phyloP scores from a whole-genome alignment of 257 asterid species.

The Mentha longifolia region DNA sequence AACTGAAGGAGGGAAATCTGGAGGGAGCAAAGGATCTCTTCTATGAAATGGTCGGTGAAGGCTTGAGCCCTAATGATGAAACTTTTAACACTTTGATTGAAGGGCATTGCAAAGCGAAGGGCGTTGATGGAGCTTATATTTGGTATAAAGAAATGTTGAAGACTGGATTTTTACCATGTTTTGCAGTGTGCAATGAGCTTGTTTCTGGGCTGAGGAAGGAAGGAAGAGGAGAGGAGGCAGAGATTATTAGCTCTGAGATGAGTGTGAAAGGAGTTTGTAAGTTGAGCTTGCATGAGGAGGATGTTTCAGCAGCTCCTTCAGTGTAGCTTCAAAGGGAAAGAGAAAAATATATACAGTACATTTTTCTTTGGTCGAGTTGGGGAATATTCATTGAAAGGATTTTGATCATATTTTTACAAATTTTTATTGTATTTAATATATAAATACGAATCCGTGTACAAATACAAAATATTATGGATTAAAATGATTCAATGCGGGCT shows the following conservation, averaged over 20 bases:
- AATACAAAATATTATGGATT: no score
- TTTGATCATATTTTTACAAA: neutral
- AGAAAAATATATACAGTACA: neutral
- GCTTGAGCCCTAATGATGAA: conserved; percentile 54
- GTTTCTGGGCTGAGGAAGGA: conserved; percentile 61
- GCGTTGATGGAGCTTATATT: conserved; percentile 53
- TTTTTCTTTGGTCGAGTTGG: neutral
- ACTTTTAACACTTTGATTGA: conserved; percentile 58
- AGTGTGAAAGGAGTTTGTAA: conserved; percentile 59
- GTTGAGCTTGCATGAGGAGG: conserved; percentile 39
- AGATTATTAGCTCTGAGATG: conserved; percentile 63
- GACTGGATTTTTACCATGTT: conserved; percentile 50
- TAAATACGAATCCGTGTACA: no score
- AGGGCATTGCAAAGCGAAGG: conserved; percentile 67
- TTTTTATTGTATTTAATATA: no score
- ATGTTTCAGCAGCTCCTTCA: conserved; percentile 27
- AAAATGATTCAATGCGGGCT: no score
- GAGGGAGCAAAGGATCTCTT: conserved; percentile 55
- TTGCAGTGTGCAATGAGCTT: conserved; percentile 49
- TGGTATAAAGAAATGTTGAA: conserved; percentile 76
- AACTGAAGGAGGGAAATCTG: conserved; percentile 50
- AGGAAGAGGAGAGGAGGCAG: conserved; percentile 52
- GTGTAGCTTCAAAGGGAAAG: neutral
- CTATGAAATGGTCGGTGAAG: conserved; percentile 53
- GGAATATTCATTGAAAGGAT: neutral